Evolutionary conservation across 768 basidiomycete genomes (phyloP).

Genomic region (Trametopsis cervina): DNA sequence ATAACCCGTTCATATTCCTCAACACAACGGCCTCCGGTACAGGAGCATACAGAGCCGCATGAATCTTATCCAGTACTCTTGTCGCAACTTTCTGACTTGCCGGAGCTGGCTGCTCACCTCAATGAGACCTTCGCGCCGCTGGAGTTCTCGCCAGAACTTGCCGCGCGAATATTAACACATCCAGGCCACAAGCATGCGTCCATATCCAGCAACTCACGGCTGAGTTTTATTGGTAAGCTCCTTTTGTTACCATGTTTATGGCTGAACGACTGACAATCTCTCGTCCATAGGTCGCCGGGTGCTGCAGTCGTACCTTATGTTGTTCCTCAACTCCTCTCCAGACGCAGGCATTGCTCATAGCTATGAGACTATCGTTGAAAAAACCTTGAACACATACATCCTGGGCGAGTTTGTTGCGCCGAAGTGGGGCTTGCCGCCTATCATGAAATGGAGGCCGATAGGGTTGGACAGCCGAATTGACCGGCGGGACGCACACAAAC

Average conservation of each 20-base stretch:
- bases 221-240: constrained; percentile 67
- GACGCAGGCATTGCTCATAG: constrained; percentile 42
- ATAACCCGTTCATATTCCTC: constrained; percentile 3
- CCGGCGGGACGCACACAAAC: neutral
- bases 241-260: neutral
- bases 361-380: constrained; percentile 48
- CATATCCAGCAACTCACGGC: constrained; percentile 64
- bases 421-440: constrained; percentile 65
- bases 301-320: constrained; percentile 64
- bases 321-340: constrained; percentile 56
- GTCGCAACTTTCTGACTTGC: constrained; percentile 4
- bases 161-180: constrained; percentile 71
- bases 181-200: constrained; percentile 60
- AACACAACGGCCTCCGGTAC: neutral
- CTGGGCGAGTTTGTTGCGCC: constrained; percentile 71
- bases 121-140: constrained; percentile 58
- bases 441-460: constrained; percentile 69
- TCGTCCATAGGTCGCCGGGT: constrained; percentile 61
- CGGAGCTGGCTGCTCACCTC: constrained; percentile 43
- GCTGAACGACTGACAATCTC: neutral
- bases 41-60: neutral
- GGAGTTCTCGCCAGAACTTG: constrained; percentile 63
- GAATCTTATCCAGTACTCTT: neutral
- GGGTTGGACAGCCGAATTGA: constrained; percentile 23
- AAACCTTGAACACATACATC: constrained; percentile 59